Conservation (phyloP, 2,329 filamentous ascomycete species). For the Rasamsonia emersonii region DNA sequence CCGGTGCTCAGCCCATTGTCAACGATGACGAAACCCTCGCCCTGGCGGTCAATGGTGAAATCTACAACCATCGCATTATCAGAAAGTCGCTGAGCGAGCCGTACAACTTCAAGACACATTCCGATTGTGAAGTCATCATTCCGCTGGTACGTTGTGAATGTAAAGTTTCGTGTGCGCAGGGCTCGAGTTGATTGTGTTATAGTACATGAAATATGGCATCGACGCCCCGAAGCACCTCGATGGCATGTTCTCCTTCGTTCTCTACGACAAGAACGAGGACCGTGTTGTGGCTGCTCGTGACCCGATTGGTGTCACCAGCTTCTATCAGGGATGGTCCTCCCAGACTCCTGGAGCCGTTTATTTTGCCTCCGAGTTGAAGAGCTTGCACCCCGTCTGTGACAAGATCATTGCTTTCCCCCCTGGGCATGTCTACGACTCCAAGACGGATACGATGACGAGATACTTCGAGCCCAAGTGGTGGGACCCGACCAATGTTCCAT, state of each 20-base stretch:
- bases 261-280: conserved; percentile 93
- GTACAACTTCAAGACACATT: conserved; percentile 97
- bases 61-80: conserved; percentile 97
- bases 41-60: conserved; percentile 97
- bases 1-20: conserved; percentile 88
- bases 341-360: conserved; percentile 75
- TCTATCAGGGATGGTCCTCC: conserved; percentile 91
- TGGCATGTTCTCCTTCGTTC: conserved; percentile 99
- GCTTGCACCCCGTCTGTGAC: conserved; percentile 85
- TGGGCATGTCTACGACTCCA: conserved; percentile 91
- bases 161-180: conserved; percentile 1
- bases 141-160: conserved; percentile 60
- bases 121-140: conserved; percentile 98
- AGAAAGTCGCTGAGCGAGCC: conserved; percentile 74
- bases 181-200: conserved; percentile 12
- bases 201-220: conserved; percentile 88
- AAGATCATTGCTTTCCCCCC: conserved; percentile 90
- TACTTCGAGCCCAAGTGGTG: conserved; percentile 94
- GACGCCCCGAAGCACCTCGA: conserved; percentile 91
- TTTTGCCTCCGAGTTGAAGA: conserved; percentile 97
- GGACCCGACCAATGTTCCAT: conserved; percentile 70
- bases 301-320: conserved; percentile 92
- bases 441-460: conserved; percentile 71
- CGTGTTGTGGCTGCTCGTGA: conserved; percentile 89
- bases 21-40: conserved; percentile 83